Evolutionary conservation across 495 filamentous ascomycete species (phyloP).

Genomic region (Penicillium chermesinum): DNA sequence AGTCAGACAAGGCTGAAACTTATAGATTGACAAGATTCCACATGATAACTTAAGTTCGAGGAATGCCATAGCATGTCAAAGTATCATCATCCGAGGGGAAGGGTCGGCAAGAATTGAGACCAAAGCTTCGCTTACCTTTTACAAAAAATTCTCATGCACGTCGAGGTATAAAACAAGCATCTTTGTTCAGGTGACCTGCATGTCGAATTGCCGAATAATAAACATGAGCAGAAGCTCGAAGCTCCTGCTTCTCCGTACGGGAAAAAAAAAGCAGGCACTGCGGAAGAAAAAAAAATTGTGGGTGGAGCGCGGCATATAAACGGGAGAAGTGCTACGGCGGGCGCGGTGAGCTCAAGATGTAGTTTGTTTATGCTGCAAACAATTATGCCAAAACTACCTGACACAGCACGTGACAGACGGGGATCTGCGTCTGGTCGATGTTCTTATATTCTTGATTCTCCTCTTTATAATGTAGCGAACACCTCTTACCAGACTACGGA

Average conservation of each 20-base stretch:
- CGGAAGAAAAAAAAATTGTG: constrained; percentile 37
- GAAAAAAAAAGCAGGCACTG: constrained; percentile 17
- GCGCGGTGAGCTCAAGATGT: neutral
- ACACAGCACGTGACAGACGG: too few species aligned
- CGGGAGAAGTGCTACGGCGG: neutral
- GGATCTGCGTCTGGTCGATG: too few species aligned
- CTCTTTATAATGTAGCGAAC: too few species aligned
- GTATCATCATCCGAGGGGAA: constrained; percentile 69
- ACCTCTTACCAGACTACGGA: too few species aligned
- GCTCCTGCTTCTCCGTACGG: constrained; percentile 14
- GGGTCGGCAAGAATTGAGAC: constrained; percentile 17
- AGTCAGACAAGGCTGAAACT: constrained; percentile 99
- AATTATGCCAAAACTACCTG: neutral
- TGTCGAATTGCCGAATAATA: too few species aligned
- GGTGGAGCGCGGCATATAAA: constrained; percentile 27
- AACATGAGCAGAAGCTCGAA: neutral
- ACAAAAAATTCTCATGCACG: constrained; percentile 3
- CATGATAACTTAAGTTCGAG: constrained; percentile 89
- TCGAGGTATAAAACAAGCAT: constrained; percentile 13
- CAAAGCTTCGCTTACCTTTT: constrained; percentile 53
- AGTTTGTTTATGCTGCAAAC: constrained; percentile 14
- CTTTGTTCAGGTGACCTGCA: constrained; percentile 2
- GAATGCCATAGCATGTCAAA: constrained; percentile 89
- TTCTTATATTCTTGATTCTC: too few species aligned
- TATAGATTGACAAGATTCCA: constrained; percentile 70